Evolutionary conservation across 257 asterid species (phyloP).

Genomic region (Thymus mandschuricus): DNA sequence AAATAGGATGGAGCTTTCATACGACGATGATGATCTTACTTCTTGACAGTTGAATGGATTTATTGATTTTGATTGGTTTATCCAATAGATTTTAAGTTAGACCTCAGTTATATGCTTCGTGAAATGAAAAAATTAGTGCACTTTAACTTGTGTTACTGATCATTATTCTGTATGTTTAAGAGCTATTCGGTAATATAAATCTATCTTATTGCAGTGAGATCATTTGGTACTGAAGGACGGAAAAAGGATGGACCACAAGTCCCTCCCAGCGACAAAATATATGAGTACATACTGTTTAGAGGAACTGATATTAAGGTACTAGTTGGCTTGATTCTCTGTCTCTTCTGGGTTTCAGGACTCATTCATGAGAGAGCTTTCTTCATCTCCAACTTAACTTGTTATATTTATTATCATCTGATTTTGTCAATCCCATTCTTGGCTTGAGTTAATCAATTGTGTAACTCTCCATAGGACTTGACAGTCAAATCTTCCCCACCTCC

Average conservation of each 20-base stretch:
- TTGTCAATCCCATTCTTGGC: neutral
- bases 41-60: neutral
- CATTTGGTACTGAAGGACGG: constrained; percentile 97
- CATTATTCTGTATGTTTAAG: neutral
- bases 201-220: constrained; percentile 63
- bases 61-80: neutral
- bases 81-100: neutral
- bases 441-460: neutral
- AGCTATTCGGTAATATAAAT: neutral
- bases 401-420: neutral
- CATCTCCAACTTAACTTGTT: neutral
- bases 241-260: constrained; percentile 93
- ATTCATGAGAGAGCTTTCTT: neutral
- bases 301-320: constrained; percentile 95
- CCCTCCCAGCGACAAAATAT: constrained; percentile 83
- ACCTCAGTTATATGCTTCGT: neutral
- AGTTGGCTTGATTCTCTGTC: too few relatives aligned
- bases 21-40: neutral
- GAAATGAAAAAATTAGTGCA: neutral
- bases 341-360: neutral
- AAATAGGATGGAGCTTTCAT: neutral
- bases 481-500: constrained; percentile 95
- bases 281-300: constrained; percentile 89
- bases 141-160: neutral
- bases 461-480: constrained; percentile 73